Evolutionary conservation across 1,284 basidiomycete species (phyloP).

Genomic region (Leccinum olivaceoglutinosum): DNA sequence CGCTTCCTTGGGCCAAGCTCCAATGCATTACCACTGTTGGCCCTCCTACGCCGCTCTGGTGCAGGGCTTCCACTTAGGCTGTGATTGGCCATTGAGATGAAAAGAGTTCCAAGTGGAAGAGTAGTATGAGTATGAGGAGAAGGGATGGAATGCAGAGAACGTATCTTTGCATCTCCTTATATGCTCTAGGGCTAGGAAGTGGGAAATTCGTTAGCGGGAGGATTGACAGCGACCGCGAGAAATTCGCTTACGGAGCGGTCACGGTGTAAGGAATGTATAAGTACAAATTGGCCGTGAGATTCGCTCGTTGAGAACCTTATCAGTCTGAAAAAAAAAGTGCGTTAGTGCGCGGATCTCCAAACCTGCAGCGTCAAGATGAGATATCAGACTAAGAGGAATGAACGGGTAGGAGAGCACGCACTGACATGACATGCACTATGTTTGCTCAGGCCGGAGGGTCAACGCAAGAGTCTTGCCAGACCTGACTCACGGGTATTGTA

Average conservation of each 20-base stretch:
- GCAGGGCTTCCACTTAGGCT: not conserved
- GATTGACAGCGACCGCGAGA: not conserved
- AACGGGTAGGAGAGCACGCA: too few relatives aligned
- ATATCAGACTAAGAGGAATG: too few relatives aligned
- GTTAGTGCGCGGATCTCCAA: too few relatives aligned
- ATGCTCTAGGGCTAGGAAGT: not conserved
- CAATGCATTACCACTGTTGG: not conserved
- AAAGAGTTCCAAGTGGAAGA: not conserved
- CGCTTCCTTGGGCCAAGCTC: not conserved
- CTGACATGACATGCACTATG: too few relatives aligned
- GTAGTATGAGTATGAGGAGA: not conserved
- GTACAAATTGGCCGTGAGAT: too few relatives aligned
- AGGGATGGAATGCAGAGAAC: not conserved
- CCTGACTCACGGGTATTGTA: too few relatives aligned
- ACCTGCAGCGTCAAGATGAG: too few relatives aligned
- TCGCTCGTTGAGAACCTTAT: too few relatives aligned
- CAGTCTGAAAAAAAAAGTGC: too few relatives aligned
- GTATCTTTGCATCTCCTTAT: not conserved
- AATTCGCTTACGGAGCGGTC: not conserved
- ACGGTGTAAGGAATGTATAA: not conserved
- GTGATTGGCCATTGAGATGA: not conserved
- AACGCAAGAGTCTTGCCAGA: too few relatives aligned
- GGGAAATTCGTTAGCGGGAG: not conserved
- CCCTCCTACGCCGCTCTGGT: not conserved
- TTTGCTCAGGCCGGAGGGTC: too few relatives aligned